Evolutionary conservation across 805 yeast genomes (phyloP), one percentile per base, ranked within the genome.

Genomic region (Zygotorulaspora chibaensis): DNA sequence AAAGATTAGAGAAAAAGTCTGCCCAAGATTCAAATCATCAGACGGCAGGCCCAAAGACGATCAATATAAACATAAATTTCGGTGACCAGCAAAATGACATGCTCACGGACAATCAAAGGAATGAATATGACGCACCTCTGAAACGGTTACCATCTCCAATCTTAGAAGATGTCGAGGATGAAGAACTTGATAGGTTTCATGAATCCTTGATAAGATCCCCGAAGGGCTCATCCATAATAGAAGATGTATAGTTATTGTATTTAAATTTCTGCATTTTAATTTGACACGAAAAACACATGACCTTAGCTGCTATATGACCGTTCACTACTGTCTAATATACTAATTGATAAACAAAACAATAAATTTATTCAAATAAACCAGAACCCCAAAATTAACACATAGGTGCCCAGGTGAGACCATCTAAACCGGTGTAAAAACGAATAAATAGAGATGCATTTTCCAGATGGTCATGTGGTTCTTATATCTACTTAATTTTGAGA

Each of bases 111-210:
- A 23, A 28, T n/a, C 23, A 23, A 13, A 9, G 9, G 16, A 11
- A 6, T 10, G 25, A 35, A 40, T 27, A 42, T 42, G 41, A 20
- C 34, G 42, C 16, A 13, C 28, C 15, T 47, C 52, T 40, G 8
- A 47, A 25, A 16, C 40, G 49, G 12, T 27, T 29, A 6, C 28
- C 17, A 9, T 57, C 63, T 7, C 55, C 63, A 6, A 45, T 56
- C 1, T 47, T 66, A 11, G 69, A 63, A 43, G 68, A 65, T 13
- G 60, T 66, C 3, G 67, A 63, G 31, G 70, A 66, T 44, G 69
- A 55, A 42, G 68, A 65, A 30, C 40, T 53, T 5, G 45, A 48
- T 17, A 55, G 68, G 30, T 66, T 58, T 48, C 53, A 53, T 26
- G 47, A 47, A 23, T 57, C 61, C 3, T 42, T 61, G 11, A 35